Evolutionary conservation across 305 asterid genomes (phyloP).

Genomic region (Salvia sclarea): DNA sequence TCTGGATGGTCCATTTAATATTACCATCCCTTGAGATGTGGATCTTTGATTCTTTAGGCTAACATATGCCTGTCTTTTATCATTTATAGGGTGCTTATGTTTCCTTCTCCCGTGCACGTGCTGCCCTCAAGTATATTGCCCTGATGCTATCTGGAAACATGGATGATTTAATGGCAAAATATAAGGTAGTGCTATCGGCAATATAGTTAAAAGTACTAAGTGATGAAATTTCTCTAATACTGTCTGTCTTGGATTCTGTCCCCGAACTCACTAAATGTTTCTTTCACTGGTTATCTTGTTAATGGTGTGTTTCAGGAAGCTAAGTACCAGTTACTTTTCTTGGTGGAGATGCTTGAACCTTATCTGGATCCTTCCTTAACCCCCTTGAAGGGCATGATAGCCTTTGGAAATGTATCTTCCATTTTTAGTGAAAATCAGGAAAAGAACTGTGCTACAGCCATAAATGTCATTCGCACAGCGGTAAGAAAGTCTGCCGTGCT

Average conservation of each 20-base stretch:
- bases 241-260: constrained; percentile 16
- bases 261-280: constrained; percentile 27
- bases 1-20: constrained; percentile 24
- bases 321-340: constrained; percentile 81
- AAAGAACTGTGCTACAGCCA: constrained; percentile 65
- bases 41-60: constrained; percentile 25
- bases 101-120: constrained; percentile 79
- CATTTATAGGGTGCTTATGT: constrained; percentile 63
- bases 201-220: constrained; percentile 12
- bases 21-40: constrained; percentile 29
- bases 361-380: constrained; percentile 85
- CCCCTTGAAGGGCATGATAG: constrained; percentile 78
- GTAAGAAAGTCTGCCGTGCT: constrained; percentile 74
- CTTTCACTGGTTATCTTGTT: constrained; percentile 30
- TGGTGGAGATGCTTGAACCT: constrained; percentile 95
- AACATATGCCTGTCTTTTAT: constrained; percentile 26
- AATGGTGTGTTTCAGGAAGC: constrained; percentile 62
- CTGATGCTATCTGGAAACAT: constrained; percentile 90
- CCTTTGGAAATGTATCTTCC: constrained; percentile 84
- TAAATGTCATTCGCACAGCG: constrained; percentile 75
- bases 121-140: constrained; percentile 88
- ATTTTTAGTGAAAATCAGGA: constrained; percentile 68
- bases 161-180: constrained; percentile 84
- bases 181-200: constrained; percentile 60
- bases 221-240: constrained; percentile 20